Evolutionary conservation across 805 yeast species (phyloP), one percentile per base, ranked within the genome.

Genomic region (Kuraishia borneana): DNA sequence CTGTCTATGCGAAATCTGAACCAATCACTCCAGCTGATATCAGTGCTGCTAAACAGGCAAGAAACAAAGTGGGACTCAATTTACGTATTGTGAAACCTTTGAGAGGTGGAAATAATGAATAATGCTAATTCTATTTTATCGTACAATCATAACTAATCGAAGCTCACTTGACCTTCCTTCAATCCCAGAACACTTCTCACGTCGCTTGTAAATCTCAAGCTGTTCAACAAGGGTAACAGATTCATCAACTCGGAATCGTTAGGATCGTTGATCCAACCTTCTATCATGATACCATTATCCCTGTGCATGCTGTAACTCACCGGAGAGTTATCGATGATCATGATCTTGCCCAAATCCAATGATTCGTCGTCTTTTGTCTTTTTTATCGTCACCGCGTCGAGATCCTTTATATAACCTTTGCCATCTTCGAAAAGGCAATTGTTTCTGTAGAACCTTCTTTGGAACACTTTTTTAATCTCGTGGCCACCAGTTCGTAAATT

Each of bases 211-310:
- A 74, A 71, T 38, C 95, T 66, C 47, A 92, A 57, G 19, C 89
- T 78, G 46, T 76, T 71, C 29, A 85, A 58, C 48, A 92, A 59
- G 2, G 98, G 97, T 29, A 92, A 54, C 34, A 92, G 58, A 46
- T 85, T 77, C 55, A 92, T 61, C 38, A 92, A 60, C 47, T 85
- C 95, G 17, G 77, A 63, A 50, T 92, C 98, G 25, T 79, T 72
- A n/a, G 94, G 95, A 56, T 92, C 98, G 50, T 83, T 84, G 41
- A 92, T 85, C 98, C 98, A 92, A 31, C 98, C 97, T 57, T 88
- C 96, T 5, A 92, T 85, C 60, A 81, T 76, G 17, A 92, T 79
- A 2, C 95, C 98, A 49, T 92, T 92, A 43, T 78, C 78, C 39
- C 76, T 83, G 53, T 89, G 88, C 53, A 73, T 59, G 12, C 84